Base-by-base conservation (phyloP, 1,284 basidiomycete genomes). In the Cryptococcus sp. region DNA sequence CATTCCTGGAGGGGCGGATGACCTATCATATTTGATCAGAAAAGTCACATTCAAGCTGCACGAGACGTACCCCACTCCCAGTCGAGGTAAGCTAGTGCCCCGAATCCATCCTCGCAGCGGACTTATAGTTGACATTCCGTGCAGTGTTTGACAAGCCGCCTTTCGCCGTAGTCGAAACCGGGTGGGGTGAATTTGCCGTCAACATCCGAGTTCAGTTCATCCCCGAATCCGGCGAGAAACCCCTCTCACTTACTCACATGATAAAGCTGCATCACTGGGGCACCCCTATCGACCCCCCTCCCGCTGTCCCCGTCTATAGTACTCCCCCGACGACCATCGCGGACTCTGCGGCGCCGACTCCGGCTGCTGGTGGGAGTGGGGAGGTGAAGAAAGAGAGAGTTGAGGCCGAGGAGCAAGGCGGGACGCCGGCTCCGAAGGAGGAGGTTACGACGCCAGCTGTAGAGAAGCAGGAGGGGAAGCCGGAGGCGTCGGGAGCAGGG, bases 141-240 rank as follows among this genome's bases (percentile, higher is more conserved):
- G 16, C 11, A 97, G 92, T 88, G 66, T 76, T 96, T 47, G 96
- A 99, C 71, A 91, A 88, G 70, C 85, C 91, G 8, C 96, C 96
- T 0, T 99, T 93, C 71, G 88, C 91, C 66, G 87, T 98, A 9
- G 88, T 91, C 7, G 96, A 98, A 75, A 98, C 95, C 9, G 96
- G 95, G 46, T 99, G 96, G 96, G 96, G 96, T 70, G 96, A 99
- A 80, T 99, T 99, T 77, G 92, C 97, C 68, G 88, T 98, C 60
- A 85, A 88, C 69, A 95, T 99, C 67, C 86, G 91, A 61, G 87
- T 99, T 61, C 89, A 87, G 50, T 98, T 98, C 77, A 82, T 92
- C n/a, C 77, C 83, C 45, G 96, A 99, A 76, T 86, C 93, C 1
- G 87, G 85, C 51, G 96, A 98, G 77, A 98, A 98, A 76, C 85